Conservation (phyloP, 805 yeast species). For the Starmerella sp. region DNA sequence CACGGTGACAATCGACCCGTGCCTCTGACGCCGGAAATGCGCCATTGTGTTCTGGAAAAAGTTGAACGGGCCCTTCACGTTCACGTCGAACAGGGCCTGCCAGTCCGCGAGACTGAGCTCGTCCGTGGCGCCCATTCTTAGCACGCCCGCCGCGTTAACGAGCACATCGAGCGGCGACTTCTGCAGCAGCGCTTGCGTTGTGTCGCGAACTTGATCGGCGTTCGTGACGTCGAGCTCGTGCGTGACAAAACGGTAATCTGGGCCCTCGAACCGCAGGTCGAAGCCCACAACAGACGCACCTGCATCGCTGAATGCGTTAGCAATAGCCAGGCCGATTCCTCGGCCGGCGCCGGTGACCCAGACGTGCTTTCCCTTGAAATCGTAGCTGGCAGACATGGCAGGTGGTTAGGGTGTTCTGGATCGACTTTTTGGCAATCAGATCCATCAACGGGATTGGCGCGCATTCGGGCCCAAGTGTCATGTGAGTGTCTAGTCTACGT, state of each 20-base stretch:
- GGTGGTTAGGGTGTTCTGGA: not conserved
- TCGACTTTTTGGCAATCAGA: not conserved
- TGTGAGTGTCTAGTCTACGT: not conserved
- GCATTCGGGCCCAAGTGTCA: not conserved
- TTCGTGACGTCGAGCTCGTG: conserved; percentile 5
- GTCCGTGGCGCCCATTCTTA: conserved; percentile 9
- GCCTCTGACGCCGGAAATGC: conserved; percentile 2
- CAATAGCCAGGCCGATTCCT: conserved; percentile 11
- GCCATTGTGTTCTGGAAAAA: conserved; percentile 8
- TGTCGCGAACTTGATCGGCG: not conserved
- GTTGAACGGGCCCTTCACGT: conserved; percentile 14
- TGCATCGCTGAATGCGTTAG: conserved; percentile 3
- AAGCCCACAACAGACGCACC: conserved; percentile 14
- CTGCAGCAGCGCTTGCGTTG: not conserved
- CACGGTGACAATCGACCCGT: conserved; percentile 11
- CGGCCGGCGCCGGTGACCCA: conserved; percentile 16
- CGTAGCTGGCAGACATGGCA: conserved; percentile 9
- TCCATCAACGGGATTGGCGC: not conserved
- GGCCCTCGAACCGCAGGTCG: conserved; percentile 5
- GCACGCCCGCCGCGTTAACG: conserved; percentile 15
- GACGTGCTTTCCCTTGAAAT: conserved; percentile 4
- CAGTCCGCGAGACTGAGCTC: conserved; percentile 5
- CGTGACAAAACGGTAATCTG: conserved; percentile 1
- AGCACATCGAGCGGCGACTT: conserved; percentile 6
- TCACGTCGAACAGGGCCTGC: conserved; percentile 12